A percentile compares a stretch with the other conserved stretches of the same genome.
phyloP scores from a whole-genome alignment of 805 yeast genomes.

The Yarrowia sp. region DNA sequence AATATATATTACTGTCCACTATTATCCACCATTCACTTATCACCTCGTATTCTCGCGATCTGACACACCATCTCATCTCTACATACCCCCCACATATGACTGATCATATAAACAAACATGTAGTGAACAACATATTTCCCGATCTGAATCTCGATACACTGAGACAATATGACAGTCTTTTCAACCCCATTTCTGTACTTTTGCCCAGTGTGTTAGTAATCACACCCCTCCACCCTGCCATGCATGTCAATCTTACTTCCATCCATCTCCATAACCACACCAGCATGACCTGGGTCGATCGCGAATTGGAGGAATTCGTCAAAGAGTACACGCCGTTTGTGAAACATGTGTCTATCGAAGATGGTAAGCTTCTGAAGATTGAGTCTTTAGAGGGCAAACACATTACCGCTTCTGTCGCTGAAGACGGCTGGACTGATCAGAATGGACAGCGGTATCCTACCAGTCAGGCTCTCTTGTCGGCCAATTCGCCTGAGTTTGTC shows the following conservation, averaged over 20 bases:
- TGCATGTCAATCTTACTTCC: neutral
- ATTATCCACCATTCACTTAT: too few species aligned
- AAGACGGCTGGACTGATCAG: constrained; percentile 29
- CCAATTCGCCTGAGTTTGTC: constrained; percentile 24
- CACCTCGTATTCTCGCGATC: neutral
- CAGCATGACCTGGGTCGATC: constrained; percentile 23
- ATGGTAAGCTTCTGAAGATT: constrained; percentile 1
- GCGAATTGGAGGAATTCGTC: constrained; percentile 23
- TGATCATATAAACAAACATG: neutral
- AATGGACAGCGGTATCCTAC: constrained; percentile 23
- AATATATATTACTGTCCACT: too few species aligned
- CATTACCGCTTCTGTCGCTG: constrained; percentile 7
- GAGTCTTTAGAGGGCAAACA: constrained; percentile 11
- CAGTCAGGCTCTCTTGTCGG: constrained; percentile 18
- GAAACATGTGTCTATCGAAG: constrained; percentile 2
- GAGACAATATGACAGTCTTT: neutral
- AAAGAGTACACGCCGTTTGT: constrained; percentile 30
- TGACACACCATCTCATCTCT: neutral
- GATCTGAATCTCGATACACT: neutral
- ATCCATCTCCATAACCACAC: neutral
- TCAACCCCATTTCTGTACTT: too few species aligned
- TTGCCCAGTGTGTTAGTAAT: neutral
- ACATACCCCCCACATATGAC: neutral
- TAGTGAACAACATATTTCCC: neutral
- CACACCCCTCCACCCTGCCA: neutral